Evolutionary conservation across 768 basidiomycete species (phyloP), one percentile per base, ranked within the genome.

Genomic region (Amanita jacksonii): DNA sequence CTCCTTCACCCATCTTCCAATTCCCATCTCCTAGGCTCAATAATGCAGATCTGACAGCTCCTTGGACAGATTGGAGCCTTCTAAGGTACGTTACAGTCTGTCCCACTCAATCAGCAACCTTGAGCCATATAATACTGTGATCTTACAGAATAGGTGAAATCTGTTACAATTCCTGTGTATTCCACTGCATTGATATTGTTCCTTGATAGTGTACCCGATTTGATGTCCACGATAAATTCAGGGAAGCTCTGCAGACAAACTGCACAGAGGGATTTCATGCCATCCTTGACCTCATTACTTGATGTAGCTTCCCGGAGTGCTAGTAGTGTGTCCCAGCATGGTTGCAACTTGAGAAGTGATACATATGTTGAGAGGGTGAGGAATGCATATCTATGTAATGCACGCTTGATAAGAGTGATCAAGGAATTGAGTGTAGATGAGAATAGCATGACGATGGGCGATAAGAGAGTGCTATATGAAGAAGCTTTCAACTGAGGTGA

Each of bases 1-100:
- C 70, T 4, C 85, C 86, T 48, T 86, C 85, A 4, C 88, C 88
- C 87, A 91, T 90, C 61, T 77, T 85, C 88, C 88, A 90, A 51
- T 90, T 90, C 8, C 88, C 88, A 48, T 91, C 87, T 0, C 88
- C 88, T 1, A 91, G 72, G 2, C 78, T 74, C 31, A 77, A 57
- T 28, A 90, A 63, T 0, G 80, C 78, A 1, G 82, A 67, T 1
- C 73, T 73, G 8, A 80, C 84, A 1, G 83, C 85, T 13, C 65
- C 69, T 43, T 77, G 71, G 3, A 89, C 82, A 39, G 80, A 74
- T 0, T 84, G 83, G 2, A 91, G 62, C 41, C 73, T 68, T 44
- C 83, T 74, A 49, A 91, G 57, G 54, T 85, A 90, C 32, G 72
- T 67, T 13, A 82, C 70, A 0, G 81, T 79, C 82, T 86, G 51